These are phyloP conservation scores for Sinapis alba DNA, from an alignment of 441 rosid genomes.

Conservation along the genomic window DNA sequence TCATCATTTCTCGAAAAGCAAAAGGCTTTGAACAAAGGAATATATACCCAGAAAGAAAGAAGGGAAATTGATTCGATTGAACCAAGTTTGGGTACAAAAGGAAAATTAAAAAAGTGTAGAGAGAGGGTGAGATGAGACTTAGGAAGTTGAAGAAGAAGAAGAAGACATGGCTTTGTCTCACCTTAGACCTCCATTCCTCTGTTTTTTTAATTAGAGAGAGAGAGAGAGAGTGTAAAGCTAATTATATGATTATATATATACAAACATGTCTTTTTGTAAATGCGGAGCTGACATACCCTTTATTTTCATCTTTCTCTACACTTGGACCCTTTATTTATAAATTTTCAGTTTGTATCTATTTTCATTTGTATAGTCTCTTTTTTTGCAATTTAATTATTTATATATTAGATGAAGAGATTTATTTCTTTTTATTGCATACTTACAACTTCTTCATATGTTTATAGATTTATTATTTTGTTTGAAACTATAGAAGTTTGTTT, in stretches of 20 bases:
- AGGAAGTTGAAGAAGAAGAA: constrained; percentile 50
- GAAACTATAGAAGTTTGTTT: background rate
- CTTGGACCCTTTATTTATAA: background rate
- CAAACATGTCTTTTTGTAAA: background rate
- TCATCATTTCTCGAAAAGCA: constrained; percentile 15
- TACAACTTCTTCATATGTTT: background rate
- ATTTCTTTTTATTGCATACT: background rate
- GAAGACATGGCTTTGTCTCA: constrained; percentile 48
- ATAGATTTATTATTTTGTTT: background rate
- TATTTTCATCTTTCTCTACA: background rate
- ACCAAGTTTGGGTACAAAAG: background rate
- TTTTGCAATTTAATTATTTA: background rate
- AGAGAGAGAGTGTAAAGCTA: background rate
- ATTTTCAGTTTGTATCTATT: background rate
- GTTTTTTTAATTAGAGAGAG: constrained; percentile 31
- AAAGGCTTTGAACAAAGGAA: background rate
- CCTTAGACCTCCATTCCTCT: constrained; percentile 49
- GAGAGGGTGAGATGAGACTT: background rate
- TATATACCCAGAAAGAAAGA: constrained; percentile 18
- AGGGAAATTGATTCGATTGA: constrained; percentile 22
- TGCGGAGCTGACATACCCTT: background rate
- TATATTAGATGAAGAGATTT: background rate
- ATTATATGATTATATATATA: background rate
- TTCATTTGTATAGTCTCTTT: background rate
- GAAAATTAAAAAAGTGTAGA: background rate